Conservation (phyloP, 805 yeast species). For the Clavispora fructus region DNA sequence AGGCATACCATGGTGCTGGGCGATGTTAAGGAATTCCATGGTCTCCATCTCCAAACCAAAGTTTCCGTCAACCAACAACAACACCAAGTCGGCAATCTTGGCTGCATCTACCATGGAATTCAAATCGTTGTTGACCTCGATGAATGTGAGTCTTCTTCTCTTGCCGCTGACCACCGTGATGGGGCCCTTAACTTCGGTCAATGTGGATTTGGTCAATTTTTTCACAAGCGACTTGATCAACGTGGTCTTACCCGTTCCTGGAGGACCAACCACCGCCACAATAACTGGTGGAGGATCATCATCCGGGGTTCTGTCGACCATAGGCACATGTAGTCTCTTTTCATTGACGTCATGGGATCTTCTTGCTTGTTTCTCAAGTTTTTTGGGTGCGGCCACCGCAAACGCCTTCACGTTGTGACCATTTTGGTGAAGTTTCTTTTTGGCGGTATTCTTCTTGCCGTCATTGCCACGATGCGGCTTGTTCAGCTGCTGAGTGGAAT, state of each 20-base stretch:
- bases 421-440: conserved; percentile 82
- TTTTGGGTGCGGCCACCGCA: conserved; percentile 62
- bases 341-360: conserved; percentile 82
- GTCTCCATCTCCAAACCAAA: conserved; percentile 99
- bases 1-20: conserved; percentile 99
- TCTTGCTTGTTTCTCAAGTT: conserved; percentile 76
- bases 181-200: conserved; percentile 89
- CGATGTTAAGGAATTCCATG: conserved; percentile 94
- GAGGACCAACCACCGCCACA: conserved; percentile 97
- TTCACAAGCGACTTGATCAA: conserved; percentile 83
- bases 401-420: conserved; percentile 52
- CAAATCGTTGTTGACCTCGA: conserved; percentile 88
- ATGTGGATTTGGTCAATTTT: conserved; percentile 79
- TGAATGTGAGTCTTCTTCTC: conserved; percentile 83
- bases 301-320: conserved; percentile 96
- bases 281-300: conserved; percentile 97
- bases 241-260: conserved; percentile 97
- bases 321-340: conserved; percentile 87
- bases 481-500: conserved; percentile 49
- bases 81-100: conserved; percentile 87
- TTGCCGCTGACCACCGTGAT: conserved; percentile 95
- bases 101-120: conserved; percentile 96
- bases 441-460: conserved; percentile 50
- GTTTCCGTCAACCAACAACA: conserved; percentile 89
- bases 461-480: conserved; percentile 72